Conservation (phyloP, 306 rosid species). For the Lagenaria siceraria region DNA sequence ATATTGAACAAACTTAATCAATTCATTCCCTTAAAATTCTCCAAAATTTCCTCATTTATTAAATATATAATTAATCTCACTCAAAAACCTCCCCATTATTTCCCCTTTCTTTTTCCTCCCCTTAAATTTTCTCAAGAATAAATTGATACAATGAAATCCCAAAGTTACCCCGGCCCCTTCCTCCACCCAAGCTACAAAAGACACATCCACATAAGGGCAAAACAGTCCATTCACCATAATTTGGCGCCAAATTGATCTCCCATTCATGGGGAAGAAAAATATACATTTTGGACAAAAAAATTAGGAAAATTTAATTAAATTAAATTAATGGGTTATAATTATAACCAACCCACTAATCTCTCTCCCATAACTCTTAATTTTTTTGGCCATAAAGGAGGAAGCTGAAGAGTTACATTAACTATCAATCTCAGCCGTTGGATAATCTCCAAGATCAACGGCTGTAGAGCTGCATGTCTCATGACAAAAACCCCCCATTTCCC, state of each 20-base stretch:
- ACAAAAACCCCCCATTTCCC: slow-evolving; percentile 24
- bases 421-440: slow-evolving; percentile 33
- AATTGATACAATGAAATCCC: not conserved
- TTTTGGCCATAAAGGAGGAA: slow-evolving; percentile 34
- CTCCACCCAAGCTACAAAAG: no score
- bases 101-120: not conserved
- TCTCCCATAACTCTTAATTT: slow-evolving; percentile 18
- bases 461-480: slow-evolving; percentile 24
- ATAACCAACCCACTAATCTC: slow-evolving; percentile 48
- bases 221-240: not conserved
- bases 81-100: not conserved
- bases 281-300: not conserved
- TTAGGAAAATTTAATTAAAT: not conserved
- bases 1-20: not conserved
- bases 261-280: not conserved
- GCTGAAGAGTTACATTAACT: slow-evolving; percentile 46
- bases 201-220: not conserved
- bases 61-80: slow-evolving; percentile 2
- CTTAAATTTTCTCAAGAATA: not conserved
- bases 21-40: not conserved
- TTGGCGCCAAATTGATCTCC: not conserved
- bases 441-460: slow-evolving; percentile 19
- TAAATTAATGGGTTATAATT: not conserved
- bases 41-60: not conserved
- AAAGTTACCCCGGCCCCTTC: not conserved